Percentiles rank a stretch among this genome's conserved stretches.
These are phyloP conservation scores for Amaranthus cruentus DNA, from an alignment of 148 eudicot species.

Conservation along the genomic window DNA sequence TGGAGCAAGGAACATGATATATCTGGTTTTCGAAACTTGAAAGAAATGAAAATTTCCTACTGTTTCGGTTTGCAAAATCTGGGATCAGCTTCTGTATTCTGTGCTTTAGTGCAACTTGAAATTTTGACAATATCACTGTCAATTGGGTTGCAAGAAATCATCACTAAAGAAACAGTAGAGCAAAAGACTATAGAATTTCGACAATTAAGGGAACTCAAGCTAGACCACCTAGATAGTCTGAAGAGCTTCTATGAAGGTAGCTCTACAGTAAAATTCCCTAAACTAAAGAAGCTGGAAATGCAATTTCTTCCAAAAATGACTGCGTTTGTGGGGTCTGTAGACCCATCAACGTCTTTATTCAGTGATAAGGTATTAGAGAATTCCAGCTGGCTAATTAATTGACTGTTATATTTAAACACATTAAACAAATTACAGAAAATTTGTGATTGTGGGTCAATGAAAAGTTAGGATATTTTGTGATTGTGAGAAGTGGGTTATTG, in stretches of 20 bases:
- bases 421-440: no score
- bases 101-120: constrained; percentile 1
- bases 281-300: not conserved
- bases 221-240: no score
- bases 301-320: not conserved
- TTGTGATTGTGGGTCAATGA: no score
- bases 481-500: no score
- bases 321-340: not conserved
- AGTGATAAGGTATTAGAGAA: not conserved
- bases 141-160: not conserved
- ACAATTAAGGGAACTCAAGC: no score
- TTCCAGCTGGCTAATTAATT: no score
- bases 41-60: not conserved
- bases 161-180: not conserved
- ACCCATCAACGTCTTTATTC: not conserved
- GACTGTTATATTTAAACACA: not conserved
- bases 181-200: not conserved
- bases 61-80: not conserved
- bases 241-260: no score
- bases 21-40: not conserved
- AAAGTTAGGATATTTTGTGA: no score
- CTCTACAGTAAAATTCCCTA: not conserved
- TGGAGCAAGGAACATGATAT: not conserved
- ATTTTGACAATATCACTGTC: not conserved
- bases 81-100: not conserved